Percentiles rank a stretch among this genome's conserved stretches.
Evolutionary conservation across 176 grass and related monocot species (phyloP).

Genomic region (Chrysopogon serrulatus): DNA sequence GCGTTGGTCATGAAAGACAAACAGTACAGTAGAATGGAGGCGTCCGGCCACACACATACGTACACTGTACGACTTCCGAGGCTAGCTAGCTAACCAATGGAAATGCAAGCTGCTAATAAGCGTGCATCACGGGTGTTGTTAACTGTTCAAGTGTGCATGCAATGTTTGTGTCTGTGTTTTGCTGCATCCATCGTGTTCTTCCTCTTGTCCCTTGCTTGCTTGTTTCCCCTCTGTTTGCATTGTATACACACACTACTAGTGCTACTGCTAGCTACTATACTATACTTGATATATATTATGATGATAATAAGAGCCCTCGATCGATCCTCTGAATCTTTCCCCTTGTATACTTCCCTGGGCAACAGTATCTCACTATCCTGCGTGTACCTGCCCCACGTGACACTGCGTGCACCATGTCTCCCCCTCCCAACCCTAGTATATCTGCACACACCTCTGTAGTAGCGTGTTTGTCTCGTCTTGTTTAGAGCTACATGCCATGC

Average conservation of each 20-base stretch:
- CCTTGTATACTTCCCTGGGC: conserved; percentile 12
- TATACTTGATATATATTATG: background rate
- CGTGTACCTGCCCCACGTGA: conserved; percentile 27
- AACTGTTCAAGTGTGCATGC: background rate
- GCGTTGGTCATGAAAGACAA: too few relatives aligned
- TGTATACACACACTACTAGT: background rate
- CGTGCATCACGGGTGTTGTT: background rate
- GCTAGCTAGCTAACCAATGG: background rate
- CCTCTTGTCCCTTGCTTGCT: background rate
- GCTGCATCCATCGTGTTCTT: background rate
- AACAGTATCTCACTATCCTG: background rate
- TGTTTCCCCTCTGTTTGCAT: background rate
- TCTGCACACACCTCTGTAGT: background rate
- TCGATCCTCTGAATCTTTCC: conserved; percentile 9
- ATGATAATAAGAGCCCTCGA: background rate
- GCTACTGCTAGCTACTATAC: background rate
- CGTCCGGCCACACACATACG: too few relatives aligned
- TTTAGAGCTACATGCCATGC: background rate
- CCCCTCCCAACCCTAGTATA: too few relatives aligned
- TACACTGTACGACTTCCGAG: background rate
- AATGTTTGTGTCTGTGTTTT: background rate
- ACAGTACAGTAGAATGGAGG: too few relatives aligned
- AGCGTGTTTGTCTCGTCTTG: conserved; percentile 5
- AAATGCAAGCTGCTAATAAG: background rate
- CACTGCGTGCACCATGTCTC: background rate